phyloP scores from a whole-genome alignment of 345 rosid genomes.

The Anacardium occidentale region DNA sequence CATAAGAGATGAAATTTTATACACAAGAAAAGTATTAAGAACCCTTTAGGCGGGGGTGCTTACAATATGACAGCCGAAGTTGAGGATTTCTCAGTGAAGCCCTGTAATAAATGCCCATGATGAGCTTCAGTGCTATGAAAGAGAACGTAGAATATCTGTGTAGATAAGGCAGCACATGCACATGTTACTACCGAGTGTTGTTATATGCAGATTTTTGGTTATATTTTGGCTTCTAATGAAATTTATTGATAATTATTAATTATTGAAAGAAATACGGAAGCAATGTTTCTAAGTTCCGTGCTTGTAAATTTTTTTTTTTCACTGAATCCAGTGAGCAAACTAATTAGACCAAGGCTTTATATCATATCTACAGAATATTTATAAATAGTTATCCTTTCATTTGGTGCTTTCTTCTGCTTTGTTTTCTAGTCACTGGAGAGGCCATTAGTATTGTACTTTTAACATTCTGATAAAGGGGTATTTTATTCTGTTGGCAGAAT shows the following conservation, averaged over 20 bases:
- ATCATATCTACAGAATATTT: neutral
- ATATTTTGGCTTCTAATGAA: neutral
- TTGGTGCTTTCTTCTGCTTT: neutral
- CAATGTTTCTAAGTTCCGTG: neutral
- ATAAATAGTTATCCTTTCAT: neutral
- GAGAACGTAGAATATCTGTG: neutral
- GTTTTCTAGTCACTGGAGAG: neutral
- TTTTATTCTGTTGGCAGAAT: slow-evolving; percentile 40
- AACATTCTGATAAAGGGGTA: slow-evolving; percentile 1
- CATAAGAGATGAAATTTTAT: too few species aligned
- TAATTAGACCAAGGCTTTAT: neutral
- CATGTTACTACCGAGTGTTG: neutral
- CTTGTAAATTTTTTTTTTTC: neutral
- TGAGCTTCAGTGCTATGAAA: neutral
- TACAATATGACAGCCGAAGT: too few species aligned
- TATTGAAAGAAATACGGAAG: neutral
- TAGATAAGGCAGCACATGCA: neutral
- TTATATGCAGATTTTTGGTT: neutral
- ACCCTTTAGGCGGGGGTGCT: too few species aligned
- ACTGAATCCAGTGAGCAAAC: neutral
- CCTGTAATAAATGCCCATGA: too few species aligned
- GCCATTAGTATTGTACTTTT: neutral
- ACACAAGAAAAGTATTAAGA: too few species aligned
- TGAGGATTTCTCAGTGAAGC: too few species aligned
- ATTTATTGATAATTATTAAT: neutral